Evolutionary conservation across 495 filamentous ascomycete species (phyloP).

Genomic region (Geoglossum glabrum): DNA sequence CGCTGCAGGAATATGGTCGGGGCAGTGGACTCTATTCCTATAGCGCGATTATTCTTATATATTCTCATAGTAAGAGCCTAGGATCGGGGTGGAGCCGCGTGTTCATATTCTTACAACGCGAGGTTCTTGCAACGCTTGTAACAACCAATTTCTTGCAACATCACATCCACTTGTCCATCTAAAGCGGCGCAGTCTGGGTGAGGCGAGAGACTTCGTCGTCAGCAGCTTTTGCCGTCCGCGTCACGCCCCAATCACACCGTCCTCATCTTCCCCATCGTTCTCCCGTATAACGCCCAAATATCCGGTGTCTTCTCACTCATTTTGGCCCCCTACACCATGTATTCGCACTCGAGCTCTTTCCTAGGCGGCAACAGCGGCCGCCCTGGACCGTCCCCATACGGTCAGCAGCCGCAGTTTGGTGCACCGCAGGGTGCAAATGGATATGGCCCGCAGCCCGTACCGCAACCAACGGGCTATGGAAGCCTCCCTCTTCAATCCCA

Average conservation of each 20-base stretch:
- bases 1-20: too few species aligned
- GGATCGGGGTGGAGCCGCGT: too few species aligned
- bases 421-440: conserved; percentile 21
- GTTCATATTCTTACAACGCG: too few species aligned
- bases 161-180: too few species aligned
- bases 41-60: too few species aligned
- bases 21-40: too few species aligned
- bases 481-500: conserved; percentile 23
- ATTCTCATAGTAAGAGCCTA: too few species aligned
- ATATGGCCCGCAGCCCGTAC: conserved; percentile 29
- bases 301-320: not conserved
- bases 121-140: too few species aligned
- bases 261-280: too few species aligned
- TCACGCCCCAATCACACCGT: not conserved
- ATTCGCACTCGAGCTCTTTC: conserved; percentile 69
- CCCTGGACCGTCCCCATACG: conserved; percentile 45
- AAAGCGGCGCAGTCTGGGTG: too few species aligned
- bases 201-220: not conserved
- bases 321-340: conserved; percentile 35
- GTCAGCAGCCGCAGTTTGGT: conserved; percentile 23
- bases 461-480: conserved; percentile 30
- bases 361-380: conserved; percentile 59
- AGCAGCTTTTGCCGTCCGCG: not conserved
- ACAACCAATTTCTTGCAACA: too few species aligned
- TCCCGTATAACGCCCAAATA: not conserved